A percentile compares a stretch with the other conserved stretches of the same genome.
Evolutionary conservation across 148 eudicot species (phyloP).

Genomic region (Arbutus unedo): DNA sequence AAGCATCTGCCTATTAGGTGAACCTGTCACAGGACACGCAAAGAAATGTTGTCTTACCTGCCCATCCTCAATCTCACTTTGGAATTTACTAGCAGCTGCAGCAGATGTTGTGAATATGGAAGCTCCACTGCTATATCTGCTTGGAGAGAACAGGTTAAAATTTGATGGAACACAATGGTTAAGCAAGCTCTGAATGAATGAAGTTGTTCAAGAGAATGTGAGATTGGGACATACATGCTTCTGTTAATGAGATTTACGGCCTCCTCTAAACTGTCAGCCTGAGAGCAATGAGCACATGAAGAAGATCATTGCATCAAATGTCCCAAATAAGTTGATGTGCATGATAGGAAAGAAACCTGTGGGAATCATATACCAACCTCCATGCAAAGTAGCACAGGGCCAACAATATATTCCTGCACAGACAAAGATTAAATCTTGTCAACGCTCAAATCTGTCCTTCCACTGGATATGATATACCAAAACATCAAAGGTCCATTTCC

Average conservation of each 20-base stretch:
- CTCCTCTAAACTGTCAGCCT: conserved; percentile 65
- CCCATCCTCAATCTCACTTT: conserved; percentile 50
- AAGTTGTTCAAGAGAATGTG: neutral
- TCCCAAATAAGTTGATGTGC: neutral
- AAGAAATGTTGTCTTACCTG: conserved; percentile 35
- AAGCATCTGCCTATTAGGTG: neutral
- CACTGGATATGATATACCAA: conserved; percentile 1
- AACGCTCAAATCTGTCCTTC: conserved; percentile 11
- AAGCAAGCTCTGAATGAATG: neutral
- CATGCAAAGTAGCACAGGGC: conserved; percentile 77
- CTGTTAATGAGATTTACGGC: conserved; percentile 55
- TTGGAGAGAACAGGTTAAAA: conserved; percentile 17
- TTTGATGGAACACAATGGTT: conserved; percentile 1
- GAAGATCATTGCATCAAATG: neutral
- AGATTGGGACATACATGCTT: conserved; percentile 35
- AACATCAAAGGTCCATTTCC: neutral
- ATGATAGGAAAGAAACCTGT: neutral
- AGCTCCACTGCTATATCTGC: conserved; percentile 57
- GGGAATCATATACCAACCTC: conserved; percentile 32
- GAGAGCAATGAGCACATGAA: conserved; percentile 7
- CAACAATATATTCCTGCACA: conserved; percentile 58
- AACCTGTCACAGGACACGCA: neutral
- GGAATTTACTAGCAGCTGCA: conserved; percentile 61
- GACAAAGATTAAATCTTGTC: conserved; percentile 8
- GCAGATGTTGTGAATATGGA: conserved; percentile 64